These are phyloP conservation scores for Aspergillus texensis DNA, from an alignment of 2,329 filamentous ascomycete species.

Conservation along the genomic window DNA sequence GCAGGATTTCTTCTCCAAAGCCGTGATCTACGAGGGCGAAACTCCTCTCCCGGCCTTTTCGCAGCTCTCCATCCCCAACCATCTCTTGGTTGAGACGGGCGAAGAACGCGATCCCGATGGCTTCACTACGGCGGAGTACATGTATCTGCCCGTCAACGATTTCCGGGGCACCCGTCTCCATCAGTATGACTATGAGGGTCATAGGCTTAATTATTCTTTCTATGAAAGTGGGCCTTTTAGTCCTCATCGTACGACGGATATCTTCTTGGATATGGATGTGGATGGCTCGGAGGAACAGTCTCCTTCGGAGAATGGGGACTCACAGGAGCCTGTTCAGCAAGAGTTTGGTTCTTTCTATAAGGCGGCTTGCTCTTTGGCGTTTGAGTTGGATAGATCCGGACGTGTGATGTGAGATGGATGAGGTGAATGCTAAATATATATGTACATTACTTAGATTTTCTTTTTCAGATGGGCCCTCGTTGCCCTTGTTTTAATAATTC, in stretches of 20 bases:
- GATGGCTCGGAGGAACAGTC: background rate
- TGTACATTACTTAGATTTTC: slow-evolving; percentile 9
- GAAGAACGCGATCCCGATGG: slow-evolving; percentile 9
- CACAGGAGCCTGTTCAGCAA: slow-evolving; percentile 18
- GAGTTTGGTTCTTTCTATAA: slow-evolving; percentile 41
- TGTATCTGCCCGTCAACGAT: slow-evolving; percentile 37
- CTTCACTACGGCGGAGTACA: slow-evolving; percentile 34
- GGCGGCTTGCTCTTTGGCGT: slow-evolving; percentile 41
- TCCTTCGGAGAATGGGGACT: background rate
- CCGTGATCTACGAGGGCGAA: slow-evolving; percentile 12
- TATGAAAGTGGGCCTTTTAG: slow-evolving; percentile 37
- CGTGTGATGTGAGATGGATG: slow-evolving; percentile 7
- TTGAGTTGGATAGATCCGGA: slow-evolving; percentile 33
- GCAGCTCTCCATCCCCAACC: slow-evolving; percentile 32
- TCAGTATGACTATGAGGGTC: slow-evolving; percentile 36
- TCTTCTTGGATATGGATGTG: slow-evolving; percentile 35
- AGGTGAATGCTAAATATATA: background rate
- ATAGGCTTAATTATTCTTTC: slow-evolving; percentile 35
- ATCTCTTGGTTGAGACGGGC: slow-evolving; percentile 17
- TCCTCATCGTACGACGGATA: slow-evolving; percentile 31
- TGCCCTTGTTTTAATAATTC: slow-evolving; percentile 8
- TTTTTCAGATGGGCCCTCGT: background rate
- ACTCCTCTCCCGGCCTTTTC: slow-evolving; percentile 34
- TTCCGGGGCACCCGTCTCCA: slow-evolving; percentile 30
- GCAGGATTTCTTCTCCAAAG: slow-evolving; percentile 22